Base-by-base conservation (phyloP, 169 alveolate species). In the Besnoitia besnoiti region DNA sequence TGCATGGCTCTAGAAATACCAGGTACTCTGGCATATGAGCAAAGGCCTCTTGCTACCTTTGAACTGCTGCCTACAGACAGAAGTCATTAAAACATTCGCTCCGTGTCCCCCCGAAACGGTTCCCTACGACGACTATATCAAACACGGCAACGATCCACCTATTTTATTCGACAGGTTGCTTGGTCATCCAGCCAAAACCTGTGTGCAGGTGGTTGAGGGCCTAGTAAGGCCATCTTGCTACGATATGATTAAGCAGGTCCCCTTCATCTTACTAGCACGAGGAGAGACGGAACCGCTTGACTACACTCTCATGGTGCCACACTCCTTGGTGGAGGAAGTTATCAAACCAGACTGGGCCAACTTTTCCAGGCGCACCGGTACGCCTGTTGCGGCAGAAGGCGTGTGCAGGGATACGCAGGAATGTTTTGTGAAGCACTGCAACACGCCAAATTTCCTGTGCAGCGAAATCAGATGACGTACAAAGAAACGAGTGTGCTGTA, bases 271-370 rank as follows among this genome's bases (percentile, higher is more conserved):
- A 35, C 87, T 77, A 4, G 40, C 21, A 2, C 14, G 59, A 77
- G 87, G 59, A 10, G 87, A 77, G 30, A 40, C 37, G 7, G 61
- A 77, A 37, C 87, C 87, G 4, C 14, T 77, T 35, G 35, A 77
- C 47, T 77, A 40, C 59, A 8, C 37, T 0, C 7, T 77, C 19
- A 42, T 77, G 61, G 30, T 77, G 44, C 87, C 87, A 3, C 10
- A 42, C 59, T 19, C 87, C 12, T 39, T 77, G 10, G 87, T 77
- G 59, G 87, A 77, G 40, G 61, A 37, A 77, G 61, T 77, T 27
- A 40, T 77, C 30, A 19, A 39, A 24, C 87, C 87, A 27, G 87
- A 77, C 59, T 77, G 87, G 87, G 19, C 87, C 35, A 77, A 77
- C 35, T 77, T 42, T 1, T 21, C n/a, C 37, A 77, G 40, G 21